Evolutionary conservation across 1,139 yeast genomes (phyloP), one percentile per base, ranked within the genome.

Genomic region (Meyerozyma carpophila): DNA sequence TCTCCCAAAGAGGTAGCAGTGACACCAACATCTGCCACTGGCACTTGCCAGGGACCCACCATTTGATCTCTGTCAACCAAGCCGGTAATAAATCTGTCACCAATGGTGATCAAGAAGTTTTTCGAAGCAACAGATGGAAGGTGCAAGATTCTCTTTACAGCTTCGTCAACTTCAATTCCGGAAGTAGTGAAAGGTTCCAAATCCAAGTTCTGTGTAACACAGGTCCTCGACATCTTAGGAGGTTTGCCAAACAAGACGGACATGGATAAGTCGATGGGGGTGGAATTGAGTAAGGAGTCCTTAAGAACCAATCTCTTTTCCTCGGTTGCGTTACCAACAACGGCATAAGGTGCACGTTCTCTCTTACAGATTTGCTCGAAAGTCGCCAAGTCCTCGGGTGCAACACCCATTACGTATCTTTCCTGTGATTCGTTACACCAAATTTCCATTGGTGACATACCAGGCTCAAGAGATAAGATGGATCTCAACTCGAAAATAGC

Each of bases 361-460:
- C 98, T 84, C 58, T 80, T 80, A 75, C 98, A 94, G 45, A 94
- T 84, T 41, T 75, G 76, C 56, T 81, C 79, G 66, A 94, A 94
- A 21, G 73, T 57, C 4, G 79, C 80, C 51, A 93, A 69, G 61
- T 90, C 87, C 50, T 82, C 83, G 44, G 89, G 90, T 10, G 91
- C 79, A 50, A 93, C 95, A 51, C 96, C 98, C 58, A 94, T 67
- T 26, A 94, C 98, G 59, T 91, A 94, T 65, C 99, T 82, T 66
- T 94, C 99, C 70, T 94, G 99, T 5, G 98, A 94, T 68, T 94
- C 99, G 58, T 95, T 91, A 79, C 99, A 94, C 99, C 99, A 94
- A 54, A 94, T 90, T 70, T 94, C 98, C 96, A 93, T 88, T 44
- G 99, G 98, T 8, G 98, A 91, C 98, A 94, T 90, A 46, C 98